Evolutionary conservation across 805 yeast species (phyloP), one percentile per base, ranked within the genome.

Genomic region (Metschnikowia continentalis): DNA sequence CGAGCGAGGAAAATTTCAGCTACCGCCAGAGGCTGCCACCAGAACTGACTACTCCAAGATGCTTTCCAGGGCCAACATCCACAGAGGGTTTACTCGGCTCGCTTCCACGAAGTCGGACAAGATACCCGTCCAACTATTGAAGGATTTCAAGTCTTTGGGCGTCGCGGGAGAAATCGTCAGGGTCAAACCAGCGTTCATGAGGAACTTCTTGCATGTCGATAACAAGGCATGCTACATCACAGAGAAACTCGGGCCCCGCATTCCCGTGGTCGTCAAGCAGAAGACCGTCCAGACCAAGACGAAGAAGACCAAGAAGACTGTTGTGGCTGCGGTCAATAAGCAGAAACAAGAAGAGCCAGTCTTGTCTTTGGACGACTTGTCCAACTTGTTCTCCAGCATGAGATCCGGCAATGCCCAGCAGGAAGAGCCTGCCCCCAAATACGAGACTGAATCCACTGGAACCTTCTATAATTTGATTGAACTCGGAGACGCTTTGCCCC

Each of bases 161-260:
- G 70, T 70, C 20, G 72, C 70, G 53, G 97, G 97, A 35, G 86
- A 90, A 70, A 76, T 90, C 41, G 76, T 86, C 30, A 72, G 78
- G 35, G 96, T 90, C 17, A 77, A 81, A 54, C 90, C 96, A 32
- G 87, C 90, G 20, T 74, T 80, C 54, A 90, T 90, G 96, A 81
- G 92, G 63, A 88, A 88, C 69, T 80, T 71, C 59, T 76, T 90
- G 50, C 89, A 89, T 60, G 80, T 81, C 40, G 61, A 73, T 53
- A 84, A 88, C 60, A 87, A 89, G 41, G 97, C 96, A 3, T 78
- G 81, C 17, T 90, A 89, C 61, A 75, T 89, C 20, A 64, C 67
- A 40, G 58, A 58, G 36, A 63, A 57, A 30, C 53, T 63, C 39
- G 71, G 68, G 3, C 77, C 78, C 6, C 66, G 69, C 46, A 68